Conservation (phyloP, 139 green algal genomes). For the Mesostigma viride region DNA sequence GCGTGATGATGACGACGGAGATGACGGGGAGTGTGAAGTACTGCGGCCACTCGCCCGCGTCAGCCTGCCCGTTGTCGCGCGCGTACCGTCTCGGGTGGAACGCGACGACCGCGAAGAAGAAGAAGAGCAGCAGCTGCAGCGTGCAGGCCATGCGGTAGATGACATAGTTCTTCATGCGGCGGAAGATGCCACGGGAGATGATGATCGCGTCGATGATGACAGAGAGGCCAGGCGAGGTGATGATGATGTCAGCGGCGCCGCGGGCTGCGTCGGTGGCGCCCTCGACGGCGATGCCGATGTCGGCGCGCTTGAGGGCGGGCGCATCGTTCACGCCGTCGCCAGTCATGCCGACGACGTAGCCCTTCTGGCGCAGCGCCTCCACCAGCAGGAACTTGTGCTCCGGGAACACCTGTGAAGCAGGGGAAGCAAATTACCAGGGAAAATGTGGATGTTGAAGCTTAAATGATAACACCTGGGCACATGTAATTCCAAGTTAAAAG, state of each 20-base stretch:
- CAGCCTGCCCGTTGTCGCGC: background rate
- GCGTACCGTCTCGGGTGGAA: conserved; percentile 50
- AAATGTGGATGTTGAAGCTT: too few relatives aligned
- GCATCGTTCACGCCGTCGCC: conserved; percentile 87
- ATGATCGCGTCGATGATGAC: conserved; percentile 66
- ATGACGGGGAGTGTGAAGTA: conserved; percentile 78
- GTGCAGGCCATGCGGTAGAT: conserved; percentile 59
- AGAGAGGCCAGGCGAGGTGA: conserved; percentile 63
- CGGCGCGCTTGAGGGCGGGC: conserved; percentile 65
- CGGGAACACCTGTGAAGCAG: conserved; percentile 57
- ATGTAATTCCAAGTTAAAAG: too few relatives aligned
- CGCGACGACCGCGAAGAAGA: conserved; percentile 69
- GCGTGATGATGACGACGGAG: conserved; percentile 79
- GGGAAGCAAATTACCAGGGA: too few relatives aligned
- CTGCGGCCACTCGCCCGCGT: conserved; percentile 33
- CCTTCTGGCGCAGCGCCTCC: conserved; percentile 41
- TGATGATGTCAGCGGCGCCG: conserved; percentile 77
- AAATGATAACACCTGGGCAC: too few relatives aligned
- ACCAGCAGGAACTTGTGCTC: conserved; percentile 77
- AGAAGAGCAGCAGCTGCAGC: conserved; percentile 70
- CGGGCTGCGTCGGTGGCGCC: conserved; percentile 70
- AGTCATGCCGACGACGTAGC: conserved; percentile 55
- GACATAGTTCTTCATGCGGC: too few relatives aligned
- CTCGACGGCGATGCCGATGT: conserved; percentile 73
- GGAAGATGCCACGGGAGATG: too few relatives aligned